These are phyloP conservation scores for Ascoidea asiatica DNA, from an alignment of 805 yeast species.

Conservation along the genomic window DNA sequence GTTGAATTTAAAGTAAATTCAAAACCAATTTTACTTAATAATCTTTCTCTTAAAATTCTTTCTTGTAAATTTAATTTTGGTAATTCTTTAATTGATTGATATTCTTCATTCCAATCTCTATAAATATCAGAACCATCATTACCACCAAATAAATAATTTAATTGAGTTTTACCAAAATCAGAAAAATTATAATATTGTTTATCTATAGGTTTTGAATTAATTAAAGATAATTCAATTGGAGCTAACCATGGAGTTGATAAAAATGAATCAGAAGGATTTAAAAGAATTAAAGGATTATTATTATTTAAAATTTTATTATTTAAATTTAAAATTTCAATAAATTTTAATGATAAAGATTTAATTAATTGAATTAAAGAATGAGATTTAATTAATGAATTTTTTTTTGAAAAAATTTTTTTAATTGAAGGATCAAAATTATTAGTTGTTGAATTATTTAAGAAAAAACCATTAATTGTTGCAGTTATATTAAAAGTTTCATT, in stretches of 20 bases:
- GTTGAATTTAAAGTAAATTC: constrained; percentile 71
- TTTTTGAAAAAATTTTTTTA: constrained; percentile 14
- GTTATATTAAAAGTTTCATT: constrained; percentile 71
- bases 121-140: constrained; percentile 41
- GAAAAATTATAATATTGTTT: constrained; percentile 10
- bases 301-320: constrained; percentile 33
- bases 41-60: constrained; percentile 61
- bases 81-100: constrained; percentile 69
- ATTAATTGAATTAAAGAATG: constrained; percentile 51
- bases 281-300: constrained; percentile 38
- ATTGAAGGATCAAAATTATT: constrained; percentile 58
- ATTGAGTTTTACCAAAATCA: constrained; percentile 18
- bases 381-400: constrained; percentile 21
- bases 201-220: constrained; percentile 12
- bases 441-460: constrained; percentile 54
- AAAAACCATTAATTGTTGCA: constrained; percentile 69
- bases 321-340: constrained; percentile 34
- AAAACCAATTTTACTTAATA: constrained; percentile 53
- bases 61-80: constrained; percentile 46
- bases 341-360: constrained; percentile 49
- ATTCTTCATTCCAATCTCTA: constrained; percentile 87
- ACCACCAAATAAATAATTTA: constrained; percentile 30
- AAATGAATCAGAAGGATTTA: constrained; percentile 46
- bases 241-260: constrained; percentile 73
- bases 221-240: constrained; percentile 1